phyloP scores from a whole-genome alignment of 2,329 filamentous ascomycete genomes.

The Fusarium dlaminii region DNA sequence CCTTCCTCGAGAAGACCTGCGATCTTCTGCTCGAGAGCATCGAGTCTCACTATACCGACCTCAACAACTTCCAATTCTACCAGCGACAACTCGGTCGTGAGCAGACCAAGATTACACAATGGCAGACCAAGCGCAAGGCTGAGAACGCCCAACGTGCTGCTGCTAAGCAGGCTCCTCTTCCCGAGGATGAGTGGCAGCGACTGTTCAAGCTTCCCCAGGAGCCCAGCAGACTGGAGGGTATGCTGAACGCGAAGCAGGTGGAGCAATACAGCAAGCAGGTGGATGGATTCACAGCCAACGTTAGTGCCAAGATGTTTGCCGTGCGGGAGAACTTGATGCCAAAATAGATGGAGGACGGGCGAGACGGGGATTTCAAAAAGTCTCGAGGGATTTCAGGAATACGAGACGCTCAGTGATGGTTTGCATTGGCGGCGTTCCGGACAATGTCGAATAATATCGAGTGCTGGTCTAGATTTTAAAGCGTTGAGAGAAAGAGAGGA shows the following conservation, averaged over 20 bases:
- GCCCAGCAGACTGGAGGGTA: constrained; percentile 89
- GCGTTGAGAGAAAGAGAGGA: constrained; percentile 46
- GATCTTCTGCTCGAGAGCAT: constrained; percentile 96
- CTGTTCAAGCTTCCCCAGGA: constrained; percentile 98
- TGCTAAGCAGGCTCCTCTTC: constrained; percentile 87
- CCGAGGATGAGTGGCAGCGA: constrained; percentile 98
- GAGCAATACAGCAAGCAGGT: constrained; percentile 98
- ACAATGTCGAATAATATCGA: constrained; percentile 51
- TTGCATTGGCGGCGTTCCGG: constrained; percentile 56
- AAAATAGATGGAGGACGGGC: constrained; percentile 51
- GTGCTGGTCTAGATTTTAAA: constrained; percentile 49
- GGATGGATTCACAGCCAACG: constrained; percentile 91
- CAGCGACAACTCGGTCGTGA: constrained; percentile 92
- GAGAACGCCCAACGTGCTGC: constrained; percentile 88
- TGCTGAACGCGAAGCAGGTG: constrained; percentile 95
- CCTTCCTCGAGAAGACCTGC: constrained; percentile 97
- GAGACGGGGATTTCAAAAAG: constrained; percentile 35
- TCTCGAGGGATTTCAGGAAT: constrained; percentile 42
- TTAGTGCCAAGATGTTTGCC: constrained; percentile 98
- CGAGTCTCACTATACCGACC: constrained; percentile 96
- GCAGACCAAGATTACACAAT: constrained; percentile 94
- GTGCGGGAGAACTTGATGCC: constrained; percentile 77
- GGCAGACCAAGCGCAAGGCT: constrained; percentile 96
- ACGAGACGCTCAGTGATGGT: constrained; percentile 47
- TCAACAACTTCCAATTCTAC: constrained; percentile 99